A percentile compares a stretch with the other conserved stretches of the same genome.
Conservation (phyloP, 1,284 basidiomycete species). For the Naganishia liquefaciens region DNA sequence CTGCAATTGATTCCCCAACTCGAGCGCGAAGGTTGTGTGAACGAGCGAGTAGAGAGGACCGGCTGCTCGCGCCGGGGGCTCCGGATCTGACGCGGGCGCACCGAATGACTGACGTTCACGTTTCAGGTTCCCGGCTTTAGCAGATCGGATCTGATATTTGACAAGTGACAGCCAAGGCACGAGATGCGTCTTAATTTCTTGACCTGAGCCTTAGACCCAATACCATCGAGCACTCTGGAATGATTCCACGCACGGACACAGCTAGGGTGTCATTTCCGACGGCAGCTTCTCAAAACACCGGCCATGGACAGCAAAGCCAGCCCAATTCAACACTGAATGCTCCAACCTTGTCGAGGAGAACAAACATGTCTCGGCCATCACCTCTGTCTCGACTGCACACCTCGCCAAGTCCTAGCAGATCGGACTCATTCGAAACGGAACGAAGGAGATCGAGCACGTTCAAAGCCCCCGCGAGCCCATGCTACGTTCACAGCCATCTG, state of each 20-base stretch:
- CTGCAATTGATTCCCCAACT: no score
- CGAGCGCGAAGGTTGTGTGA: no score
- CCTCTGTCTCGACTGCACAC: conserved; percentile 28
- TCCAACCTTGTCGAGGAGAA: conserved; percentile 13
- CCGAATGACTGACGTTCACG: no score
- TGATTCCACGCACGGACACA: conserved; percentile 11
- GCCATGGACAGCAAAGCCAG: conserved; percentile 2
- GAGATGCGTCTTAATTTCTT: no score
- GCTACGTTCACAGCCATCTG: conserved; percentile 56
- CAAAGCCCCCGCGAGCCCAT: conserved; percentile 39
- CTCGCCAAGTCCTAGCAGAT: conserved; percentile 13
- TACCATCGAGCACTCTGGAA: neutral
- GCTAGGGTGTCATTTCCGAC: conserved; percentile 7
- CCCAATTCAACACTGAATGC: neutral
- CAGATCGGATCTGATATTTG: neutral
- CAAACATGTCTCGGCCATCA: conserved; percentile 24
- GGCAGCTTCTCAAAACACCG: neutral
- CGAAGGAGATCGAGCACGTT: conserved; percentile 3
- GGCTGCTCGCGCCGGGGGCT: no score
- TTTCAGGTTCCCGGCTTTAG: no score
- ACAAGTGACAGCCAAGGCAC: conserved; percentile 3
- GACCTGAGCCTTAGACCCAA: no score
- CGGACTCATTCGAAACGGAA: neutral
- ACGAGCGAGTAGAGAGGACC: no score
- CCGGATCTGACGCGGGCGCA: no score